Evolutionary conservation across 352 stramenopile species (phyloP).

Genomic region (Elongisporangium senticosum): DNA sequence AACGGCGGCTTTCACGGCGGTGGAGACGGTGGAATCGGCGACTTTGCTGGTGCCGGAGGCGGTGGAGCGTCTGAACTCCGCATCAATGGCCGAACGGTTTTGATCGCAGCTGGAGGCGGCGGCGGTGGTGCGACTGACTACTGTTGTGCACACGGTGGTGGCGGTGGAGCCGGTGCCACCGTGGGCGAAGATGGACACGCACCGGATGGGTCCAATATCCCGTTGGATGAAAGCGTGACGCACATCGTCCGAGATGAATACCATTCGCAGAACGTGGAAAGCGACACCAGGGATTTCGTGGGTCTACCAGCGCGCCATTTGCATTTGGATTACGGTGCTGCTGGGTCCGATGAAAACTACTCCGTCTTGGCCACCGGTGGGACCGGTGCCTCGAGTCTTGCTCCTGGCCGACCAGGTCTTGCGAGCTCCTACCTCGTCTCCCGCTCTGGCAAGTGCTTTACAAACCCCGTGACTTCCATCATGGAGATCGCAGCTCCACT

Average conservation of each 20-base stretch:
- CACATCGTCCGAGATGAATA: conserved; percentile 42
- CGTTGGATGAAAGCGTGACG: conserved; percentile 29
- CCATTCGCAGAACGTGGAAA: conserved; percentile 42
- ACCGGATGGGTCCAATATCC: conserved; percentile 28
- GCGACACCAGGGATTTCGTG: conserved; percentile 35
- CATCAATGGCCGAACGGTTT: conserved; percentile 35
- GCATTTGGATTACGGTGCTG: conserved; percentile 53
- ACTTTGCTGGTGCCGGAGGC: conserved; percentile 53
- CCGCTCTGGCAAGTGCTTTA: conserved; percentile 30
- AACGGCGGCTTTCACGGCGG: conserved; percentile 68
- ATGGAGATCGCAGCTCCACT: conserved; percentile 25
- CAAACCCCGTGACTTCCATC: conserved; percentile 20
- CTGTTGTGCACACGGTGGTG: conserved; percentile 73
- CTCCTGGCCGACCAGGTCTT: conserved; percentile 27
- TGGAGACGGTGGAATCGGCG: conserved; percentile 43
- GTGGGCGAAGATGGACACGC: conserved; percentile 35
- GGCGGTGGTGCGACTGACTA: conserved; percentile 68
- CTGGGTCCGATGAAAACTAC: conserved; percentile 39
- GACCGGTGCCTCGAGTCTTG: conserved; percentile 17
- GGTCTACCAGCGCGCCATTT: conserved; percentile 36
- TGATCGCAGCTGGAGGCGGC: conserved; percentile 64
- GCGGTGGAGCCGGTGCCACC: conserved; percentile 29
- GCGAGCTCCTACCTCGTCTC: conserved; percentile 42
- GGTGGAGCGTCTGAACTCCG: conserved; percentile 53
- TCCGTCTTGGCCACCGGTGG: conserved; percentile 48